Conservation (phyloP, 768 basidiomycete species). For the Amanita rubescens region DNA sequence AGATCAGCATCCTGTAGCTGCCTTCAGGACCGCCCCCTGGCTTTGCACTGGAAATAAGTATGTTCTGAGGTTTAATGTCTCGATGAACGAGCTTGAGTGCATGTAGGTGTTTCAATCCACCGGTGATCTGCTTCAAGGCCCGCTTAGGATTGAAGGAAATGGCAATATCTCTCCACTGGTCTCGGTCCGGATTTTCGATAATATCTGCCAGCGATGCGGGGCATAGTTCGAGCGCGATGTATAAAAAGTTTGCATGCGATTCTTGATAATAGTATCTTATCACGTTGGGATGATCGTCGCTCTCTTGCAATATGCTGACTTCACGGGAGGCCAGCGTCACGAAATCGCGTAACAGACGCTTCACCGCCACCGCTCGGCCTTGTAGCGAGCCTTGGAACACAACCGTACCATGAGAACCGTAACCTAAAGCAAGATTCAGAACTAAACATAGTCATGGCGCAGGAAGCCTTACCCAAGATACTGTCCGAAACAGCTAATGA, state of each 20-base stretch:
- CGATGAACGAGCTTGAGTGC: slow-evolving; percentile 94
- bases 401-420: slow-evolving; percentile 94
- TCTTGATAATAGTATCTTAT: slow-evolving; percentile 99
- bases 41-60: slow-evolving; percentile 74
- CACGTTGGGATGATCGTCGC: slow-evolving; percentile 97
- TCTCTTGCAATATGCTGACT: slow-evolving; percentile 90
- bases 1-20: slow-evolving; percentile 81
- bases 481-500: slow-evolving; percentile 68
- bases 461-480: slow-evolving; percentile 51
- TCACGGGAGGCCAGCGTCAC: slow-evolving; percentile 92
- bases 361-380: slow-evolving; percentile 96
- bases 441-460: background rate
- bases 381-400: slow-evolving; percentile 94
- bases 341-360: slow-evolving; percentile 91
- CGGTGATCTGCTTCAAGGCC: slow-evolving; percentile 79
- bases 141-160: slow-evolving; percentile 80
- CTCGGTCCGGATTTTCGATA: slow-evolving; percentile 66
- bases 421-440: slow-evolving; percentile 45
- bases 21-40: slow-evolving; percentile 30
- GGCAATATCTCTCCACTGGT: slow-evolving; percentile 68
- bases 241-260: slow-evolving; percentile 86
- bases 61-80: slow-evolving; percentile 98
- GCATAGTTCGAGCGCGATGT: slow-evolving; percentile 94
- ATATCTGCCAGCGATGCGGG: slow-evolving; percentile 86
- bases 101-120: slow-evolving; percentile 86